Conservation (phyloP, 2,329 filamentous ascomycete species). For the Zalaria obscura region DNA sequence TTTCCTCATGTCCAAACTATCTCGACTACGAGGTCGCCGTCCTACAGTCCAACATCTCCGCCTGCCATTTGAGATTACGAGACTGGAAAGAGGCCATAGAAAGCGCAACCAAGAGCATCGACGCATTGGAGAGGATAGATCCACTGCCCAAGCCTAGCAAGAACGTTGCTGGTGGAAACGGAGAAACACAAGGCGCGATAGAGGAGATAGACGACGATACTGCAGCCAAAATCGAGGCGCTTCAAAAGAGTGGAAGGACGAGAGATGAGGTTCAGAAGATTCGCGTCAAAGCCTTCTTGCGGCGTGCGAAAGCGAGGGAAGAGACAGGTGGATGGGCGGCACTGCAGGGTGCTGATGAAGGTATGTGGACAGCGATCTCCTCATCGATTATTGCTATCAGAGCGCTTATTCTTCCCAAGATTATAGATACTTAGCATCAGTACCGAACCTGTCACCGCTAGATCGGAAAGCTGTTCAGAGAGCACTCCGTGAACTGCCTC, state of each 20-base stretch:
- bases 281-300: slow-evolving; percentile 67
- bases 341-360: slow-evolving; percentile 58
- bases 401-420: slow-evolving; percentile 29
- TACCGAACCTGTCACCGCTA: slow-evolving; percentile 45
- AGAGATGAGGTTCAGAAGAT: slow-evolving; percentile 59
- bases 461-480: slow-evolving; percentile 55
- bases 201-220: slow-evolving; percentile 35
- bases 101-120: slow-evolving; percentile 57
- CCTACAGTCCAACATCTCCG: slow-evolving; percentile 75
- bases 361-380: slow-evolving; percentile 3
- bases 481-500: slow-evolving; percentile 53
- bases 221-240: slow-evolving; percentile 26
- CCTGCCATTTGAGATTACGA: slow-evolving; percentile 70
- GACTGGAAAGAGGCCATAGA: slow-evolving; percentile 76
- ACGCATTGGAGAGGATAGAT: slow-evolving; percentile 52
- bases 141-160: slow-evolving; percentile 22
- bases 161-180: slow-evolving; percentile 6
- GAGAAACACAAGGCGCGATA: slow-evolving; percentile 16
- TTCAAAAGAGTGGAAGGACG: slow-evolving; percentile 27
- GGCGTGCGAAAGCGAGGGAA: slow-evolving; percentile 58
- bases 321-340: slow-evolving; percentile 66
- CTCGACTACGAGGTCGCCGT: slow-evolving; percentile 81
- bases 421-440: slow-evolving; percentile 52
- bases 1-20: slow-evolving; percentile 67
- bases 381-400: not conserved